A percentile compares a stretch with the other conserved stretches of the same genome.
Evolutionary conservation across 2,329 filamentous ascomycete species (phyloP).

Genomic region (Calonectria henricotiae): DNA sequence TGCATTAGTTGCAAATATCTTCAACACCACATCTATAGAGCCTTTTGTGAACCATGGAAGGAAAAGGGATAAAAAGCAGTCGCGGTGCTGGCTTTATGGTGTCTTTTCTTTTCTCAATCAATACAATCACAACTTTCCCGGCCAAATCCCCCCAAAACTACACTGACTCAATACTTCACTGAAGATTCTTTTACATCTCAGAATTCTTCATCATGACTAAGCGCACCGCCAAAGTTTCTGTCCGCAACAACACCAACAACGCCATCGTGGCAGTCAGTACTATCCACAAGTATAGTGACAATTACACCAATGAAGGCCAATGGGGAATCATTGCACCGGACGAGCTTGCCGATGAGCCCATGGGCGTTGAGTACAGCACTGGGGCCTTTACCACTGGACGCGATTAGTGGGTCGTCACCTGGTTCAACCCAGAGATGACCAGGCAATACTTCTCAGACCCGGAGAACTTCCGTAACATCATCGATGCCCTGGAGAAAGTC

Average conservation of each 20-base stretch:
- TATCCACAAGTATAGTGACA: conserved; percentile 44
- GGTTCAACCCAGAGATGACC: conserved; percentile 37
- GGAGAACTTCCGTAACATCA: conserved; percentile 34
- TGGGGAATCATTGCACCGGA: conserved; percentile 33
- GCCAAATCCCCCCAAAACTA: background rate
- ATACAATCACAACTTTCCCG: background rate
- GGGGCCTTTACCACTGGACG: conserved; percentile 41
- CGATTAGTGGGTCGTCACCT: conserved; percentile 43
- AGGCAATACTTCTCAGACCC: conserved; percentile 39
- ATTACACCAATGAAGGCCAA: conserved; percentile 36
- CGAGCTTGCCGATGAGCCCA: conserved; percentile 2
- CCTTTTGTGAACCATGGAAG: background rate
- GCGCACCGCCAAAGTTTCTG: conserved; percentile 36
- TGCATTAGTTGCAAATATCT: background rate
- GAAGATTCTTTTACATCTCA: background rate
- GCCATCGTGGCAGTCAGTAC: conserved; percentile 32
- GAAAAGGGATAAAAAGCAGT: background rate
- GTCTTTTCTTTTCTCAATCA: background rate
- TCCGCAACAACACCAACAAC: conserved; percentile 39
- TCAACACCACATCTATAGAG: background rate
- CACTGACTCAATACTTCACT: background rate
- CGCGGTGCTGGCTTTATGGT: background rate
- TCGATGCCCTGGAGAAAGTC: conserved; percentile 20
- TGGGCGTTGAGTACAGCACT: conserved; percentile 42
- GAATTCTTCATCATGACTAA: conserved; percentile 23